These are phyloP conservation scores for Blastocystis sp. DNA, from an alignment of 352 stramenopile species.

Conservation along the genomic window DNA sequence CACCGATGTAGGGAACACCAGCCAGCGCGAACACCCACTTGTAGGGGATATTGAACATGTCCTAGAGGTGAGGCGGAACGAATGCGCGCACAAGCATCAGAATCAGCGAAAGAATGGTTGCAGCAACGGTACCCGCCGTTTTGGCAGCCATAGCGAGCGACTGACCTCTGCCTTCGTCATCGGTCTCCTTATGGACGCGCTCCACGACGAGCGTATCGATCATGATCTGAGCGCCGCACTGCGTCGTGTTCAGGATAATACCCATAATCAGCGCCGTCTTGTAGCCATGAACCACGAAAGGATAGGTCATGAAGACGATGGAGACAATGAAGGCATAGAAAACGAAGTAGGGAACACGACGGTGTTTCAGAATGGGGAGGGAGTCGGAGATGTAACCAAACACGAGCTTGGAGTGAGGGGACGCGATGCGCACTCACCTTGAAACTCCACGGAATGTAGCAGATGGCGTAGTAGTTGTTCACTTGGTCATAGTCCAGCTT, in stretches of 20 bases:
- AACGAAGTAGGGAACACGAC: conserved; percentile 61
- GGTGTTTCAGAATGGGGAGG: conserved; percentile 62
- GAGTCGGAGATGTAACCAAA: conserved; percentile 75
- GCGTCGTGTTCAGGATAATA: conserved; percentile 36
- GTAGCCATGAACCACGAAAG: conserved; percentile 25
- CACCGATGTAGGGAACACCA: conserved; percentile 45
- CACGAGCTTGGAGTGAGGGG: conserved; percentile 23
- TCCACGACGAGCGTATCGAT: conserved; percentile 71
- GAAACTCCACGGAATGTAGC: conserved; percentile 72
- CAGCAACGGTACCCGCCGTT: conserved; percentile 52
- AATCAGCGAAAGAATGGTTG: conserved; percentile 65
- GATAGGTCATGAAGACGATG: conserved; percentile 56
- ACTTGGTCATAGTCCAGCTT: conserved; percentile 57
- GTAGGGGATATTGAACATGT: conserved; percentile 26
- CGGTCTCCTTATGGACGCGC: conserved; percentile 54
- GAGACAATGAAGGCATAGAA: conserved; percentile 61
- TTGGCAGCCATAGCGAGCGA: conserved; percentile 59
- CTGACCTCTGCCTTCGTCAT: conserved; percentile 66
- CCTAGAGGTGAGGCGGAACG: not conserved
- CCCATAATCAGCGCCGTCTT: conserved; percentile 35
- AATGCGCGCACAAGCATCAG: conserved; percentile 43
- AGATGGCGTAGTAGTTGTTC: conserved; percentile 67
- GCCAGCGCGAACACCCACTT: conserved; percentile 37
- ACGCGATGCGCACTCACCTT: conserved; percentile 5
- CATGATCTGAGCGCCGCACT: conserved; percentile 71